Conservation (phyloP, 176 grass and related monocot genomes). For the Oryza brachyantha region DNA sequence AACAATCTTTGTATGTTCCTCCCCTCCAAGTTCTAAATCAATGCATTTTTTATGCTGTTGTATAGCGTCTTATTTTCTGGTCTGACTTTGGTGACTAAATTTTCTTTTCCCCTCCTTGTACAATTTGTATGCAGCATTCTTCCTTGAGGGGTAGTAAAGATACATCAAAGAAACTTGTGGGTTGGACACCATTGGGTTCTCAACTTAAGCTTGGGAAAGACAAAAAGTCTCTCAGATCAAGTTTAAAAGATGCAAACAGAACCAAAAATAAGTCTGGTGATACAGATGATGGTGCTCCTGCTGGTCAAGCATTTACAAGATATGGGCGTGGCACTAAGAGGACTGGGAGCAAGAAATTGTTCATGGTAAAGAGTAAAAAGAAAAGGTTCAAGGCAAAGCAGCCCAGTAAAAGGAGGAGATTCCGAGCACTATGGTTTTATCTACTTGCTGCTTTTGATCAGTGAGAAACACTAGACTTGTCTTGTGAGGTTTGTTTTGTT, state of each 20-base stretch:
- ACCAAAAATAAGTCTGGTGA: conserved; percentile 31
- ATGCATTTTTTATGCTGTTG: neutral
- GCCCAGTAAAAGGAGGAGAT: conserved; percentile 41
- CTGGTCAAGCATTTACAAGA: conserved; percentile 22
- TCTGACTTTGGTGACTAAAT: neutral
- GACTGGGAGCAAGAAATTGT: conserved; percentile 22
- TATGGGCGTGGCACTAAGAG: conserved; percentile 38
- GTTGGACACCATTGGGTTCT: conserved; percentile 64
- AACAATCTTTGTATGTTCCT: neutral
- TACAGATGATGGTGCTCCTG: conserved; percentile 32
- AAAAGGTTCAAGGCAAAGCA: conserved; percentile 37
- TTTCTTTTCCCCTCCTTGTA: conserved; percentile 17
- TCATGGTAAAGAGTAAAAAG: conserved; percentile 29
- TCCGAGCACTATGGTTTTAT: conserved; percentile 61
- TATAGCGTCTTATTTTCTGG: neutral
- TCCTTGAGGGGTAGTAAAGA: conserved; percentile 37
- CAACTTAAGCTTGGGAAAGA: conserved; percentile 53
- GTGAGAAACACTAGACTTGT: conserved; percentile 41
- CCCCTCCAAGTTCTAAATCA: neutral
- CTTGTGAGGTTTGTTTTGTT: conserved; percentile 8
- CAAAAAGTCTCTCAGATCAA: conserved; percentile 39
- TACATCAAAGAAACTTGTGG: conserved; percentile 47
- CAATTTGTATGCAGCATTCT: conserved; percentile 34
- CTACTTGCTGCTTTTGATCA: conserved; percentile 68
- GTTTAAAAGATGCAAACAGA: conserved; percentile 23